Evolutionary conservation across 1,284 basidiomycete species (phyloP).

Genomic region (Trametes versicolor): DNA sequence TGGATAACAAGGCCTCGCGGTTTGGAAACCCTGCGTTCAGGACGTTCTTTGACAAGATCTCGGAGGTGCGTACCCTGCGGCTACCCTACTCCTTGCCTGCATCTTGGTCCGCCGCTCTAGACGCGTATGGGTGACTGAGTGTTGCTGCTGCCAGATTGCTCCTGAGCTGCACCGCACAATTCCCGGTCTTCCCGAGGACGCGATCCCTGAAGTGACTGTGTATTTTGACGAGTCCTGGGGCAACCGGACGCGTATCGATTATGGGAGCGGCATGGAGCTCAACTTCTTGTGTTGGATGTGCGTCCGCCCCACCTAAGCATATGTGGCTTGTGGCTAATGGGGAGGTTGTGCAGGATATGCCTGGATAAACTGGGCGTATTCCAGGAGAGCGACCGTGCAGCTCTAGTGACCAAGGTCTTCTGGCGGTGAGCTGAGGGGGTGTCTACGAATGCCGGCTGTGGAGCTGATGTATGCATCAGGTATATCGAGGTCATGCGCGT

Average conservation of each 20-base stretch:
- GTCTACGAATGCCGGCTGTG: not conserved
- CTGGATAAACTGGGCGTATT: constrained; percentile 82
- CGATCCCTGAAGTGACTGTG: constrained; percentile 72
- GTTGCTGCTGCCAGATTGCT: constrained; percentile 48
- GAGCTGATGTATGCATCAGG: constrained; percentile 49
- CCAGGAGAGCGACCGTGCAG: constrained; percentile 72
- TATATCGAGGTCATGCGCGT: constrained; percentile 92
- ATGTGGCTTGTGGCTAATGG: not conserved
- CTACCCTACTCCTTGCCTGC: not conserved
- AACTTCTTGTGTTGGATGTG: constrained; percentile 98
- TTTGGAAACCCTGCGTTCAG: constrained; percentile 99
- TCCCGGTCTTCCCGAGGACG: constrained; percentile 65
- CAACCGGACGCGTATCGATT: constrained; percentile 92
- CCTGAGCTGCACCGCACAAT: constrained; percentile 64
- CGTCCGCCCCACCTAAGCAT: constrained; percentile 48
- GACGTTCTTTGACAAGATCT: constrained; percentile 88
- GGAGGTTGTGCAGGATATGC: constrained; percentile 70
- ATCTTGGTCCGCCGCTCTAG: not conserved
- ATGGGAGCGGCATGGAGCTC: constrained; percentile 99
- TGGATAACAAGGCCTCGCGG: constrained; percentile 90
- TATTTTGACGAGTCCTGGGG: constrained; percentile 96
- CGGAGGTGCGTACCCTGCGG: constrained; percentile 60
- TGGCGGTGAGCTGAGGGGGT: constrained; percentile 71
- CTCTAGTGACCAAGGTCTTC: constrained; percentile 88
- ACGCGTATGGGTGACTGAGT: not conserved